Base-by-base conservation (phyloP, 2,329 filamentous ascomycete genomes). In the Dactylellina leptospora region DNA sequence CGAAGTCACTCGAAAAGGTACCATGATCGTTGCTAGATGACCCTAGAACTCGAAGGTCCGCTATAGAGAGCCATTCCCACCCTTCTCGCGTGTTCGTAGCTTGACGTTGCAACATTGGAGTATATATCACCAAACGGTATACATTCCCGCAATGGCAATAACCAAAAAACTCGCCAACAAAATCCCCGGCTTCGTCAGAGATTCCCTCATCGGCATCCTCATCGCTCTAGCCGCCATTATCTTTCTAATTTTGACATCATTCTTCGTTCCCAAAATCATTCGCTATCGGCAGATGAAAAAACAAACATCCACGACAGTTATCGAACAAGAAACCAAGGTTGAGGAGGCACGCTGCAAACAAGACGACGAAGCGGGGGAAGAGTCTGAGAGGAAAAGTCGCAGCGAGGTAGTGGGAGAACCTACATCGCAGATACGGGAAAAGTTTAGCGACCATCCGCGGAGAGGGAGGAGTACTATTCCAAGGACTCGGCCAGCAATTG, bases 201-300 rank as follows among this genome's bases (percentile, higher is more conserved):
- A 71, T 27, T 44, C 66, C 16, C 16, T 62, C 1, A 40, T 71
- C n/a, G 66, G 66, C 16, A 11, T 71, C 4, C 13, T 20, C 3
- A 63, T 71, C 6, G 44, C 58, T 1, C n/a, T 71, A 16, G 36
- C n/a, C 4, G 66, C 66, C 10, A 36, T 71, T 18, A 3, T 56
- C 4, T 40, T 63, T 3, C 23, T 71, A 3, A 16, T 59, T 5
- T 5, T 63, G 13, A 40, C 54, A 6, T 33, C 45, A 2, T 44
- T 54, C 4, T n/a, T 71, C 2, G n/a, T 50, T 18, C 66, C 66
- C 6, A 63, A 44, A n/a, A 40, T 71, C 11, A 45, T 71, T 25
- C 20, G 56, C n/a, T 38, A 44, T 36, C 28, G 28, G 18, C 28
- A 42, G 20, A 40, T n/a, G 13, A 28, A 20, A 33, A 38, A 23